Evolutionary conservation across 1,139 yeast species (phyloP), one percentile per base, ranked within the genome.

Genomic region (Zygoascus meyerae): DNA sequence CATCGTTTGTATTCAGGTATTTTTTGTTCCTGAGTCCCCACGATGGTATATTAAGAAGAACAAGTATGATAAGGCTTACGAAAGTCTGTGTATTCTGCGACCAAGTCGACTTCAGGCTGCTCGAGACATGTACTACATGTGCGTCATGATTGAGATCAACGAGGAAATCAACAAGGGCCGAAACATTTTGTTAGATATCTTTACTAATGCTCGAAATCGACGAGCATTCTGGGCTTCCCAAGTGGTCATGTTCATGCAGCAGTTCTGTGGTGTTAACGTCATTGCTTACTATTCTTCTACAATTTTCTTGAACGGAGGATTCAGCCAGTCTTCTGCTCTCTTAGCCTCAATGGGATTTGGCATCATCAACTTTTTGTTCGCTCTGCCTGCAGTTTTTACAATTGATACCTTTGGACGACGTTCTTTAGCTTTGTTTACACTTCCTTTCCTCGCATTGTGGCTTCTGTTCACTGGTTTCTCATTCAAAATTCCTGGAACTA

Each of bases 311-410:
- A 74, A 81, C 45, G 79, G 90, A 18, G 82, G 83, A 34, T 83
- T 83, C 63, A 66, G 77, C 29, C 78, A 74, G 50, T 71, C 78
- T 46, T 71, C 75, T 50, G 81, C 95, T 0, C 67, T 86, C 60
- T 67, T 83, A 55, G 95, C 95, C 0, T 84, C 95, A 0, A 77
- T 90, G 78, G 95, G 95, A 7, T 86, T 82, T 58, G 95, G 95
- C 61, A 77, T 83, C 74, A 68, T 86, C 55, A 86, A 86, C 67
- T 84, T 84, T 63, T 64, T 82, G 16, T 86, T 86, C 68, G 95
- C 95, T 8, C 67, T 85, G 45, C 95, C 95, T 1, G 95, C 95
- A 0, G 76, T 86, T 57, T 79, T 79, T 64, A 81, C 92, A 45
- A 86, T 86, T 63, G 95, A 86, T 63, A 76, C 75, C 29, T 83